Evolutionary conservation across 169 alveolate genomes (phyloP).

Genomic region (Plasmodium adleri): DNA sequence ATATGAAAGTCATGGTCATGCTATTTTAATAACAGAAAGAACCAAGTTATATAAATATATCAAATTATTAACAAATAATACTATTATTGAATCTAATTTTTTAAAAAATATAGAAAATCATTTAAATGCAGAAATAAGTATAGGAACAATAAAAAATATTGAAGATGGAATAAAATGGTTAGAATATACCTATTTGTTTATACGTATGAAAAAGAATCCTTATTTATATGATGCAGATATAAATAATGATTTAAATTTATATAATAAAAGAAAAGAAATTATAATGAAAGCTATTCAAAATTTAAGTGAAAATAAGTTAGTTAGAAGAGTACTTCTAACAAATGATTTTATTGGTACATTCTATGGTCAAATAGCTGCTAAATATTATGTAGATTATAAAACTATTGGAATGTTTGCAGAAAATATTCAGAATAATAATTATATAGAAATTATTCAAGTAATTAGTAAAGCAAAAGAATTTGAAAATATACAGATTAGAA

Average conservation of each 20-base stretch:
- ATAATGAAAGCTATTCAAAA: constrained; percentile 80
- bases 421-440: constrained; percentile 37
- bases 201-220: constrained; percentile 92
- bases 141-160: constrained; percentile 92
- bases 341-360: constrained; percentile 88
- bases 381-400: constrained; percentile 90
- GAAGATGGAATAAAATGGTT: constrained; percentile 96
- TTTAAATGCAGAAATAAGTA: constrained; percentile 97
- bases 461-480: constrained; percentile 72
- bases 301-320: constrained; percentile 81
- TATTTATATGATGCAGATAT: constrained; percentile 90
- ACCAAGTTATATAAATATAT: constrained; percentile 81
- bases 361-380: constrained; percentile 91
- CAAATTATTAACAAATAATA: constrained; percentile 82
- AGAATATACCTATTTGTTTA: constrained; percentile 93
- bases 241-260: constrained; percentile 75
- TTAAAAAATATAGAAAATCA: constrained; percentile 84
- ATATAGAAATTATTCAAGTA: constrained; percentile 57
- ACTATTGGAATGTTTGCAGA: constrained; percentile 79
- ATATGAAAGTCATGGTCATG: constrained; percentile 98
- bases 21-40: constrained; percentile 84
- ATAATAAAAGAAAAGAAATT: constrained; percentile 74
- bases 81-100: constrained; percentile 83
- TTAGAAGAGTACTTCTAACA: constrained; percentile 75
- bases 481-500: constrained; percentile 73